A percentile compares a stretch with the other conserved stretches of the same genome.
These are phyloP conservation scores for Termitomyces sp. DNA, from an alignment of 768 basidiomycete species.

Conservation along the genomic window DNA sequence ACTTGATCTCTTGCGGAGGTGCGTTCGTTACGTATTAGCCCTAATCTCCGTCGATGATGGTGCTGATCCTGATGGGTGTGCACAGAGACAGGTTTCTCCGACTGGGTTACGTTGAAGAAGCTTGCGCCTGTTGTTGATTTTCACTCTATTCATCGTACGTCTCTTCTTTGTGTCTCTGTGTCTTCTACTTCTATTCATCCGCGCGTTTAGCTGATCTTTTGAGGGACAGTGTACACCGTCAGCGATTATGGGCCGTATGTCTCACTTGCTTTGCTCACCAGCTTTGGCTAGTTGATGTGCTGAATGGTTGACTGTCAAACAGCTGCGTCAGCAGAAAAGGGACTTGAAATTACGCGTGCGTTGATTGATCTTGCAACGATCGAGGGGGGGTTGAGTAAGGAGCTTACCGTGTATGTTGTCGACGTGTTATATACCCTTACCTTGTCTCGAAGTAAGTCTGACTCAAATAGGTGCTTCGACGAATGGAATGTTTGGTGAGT, in stretches of 20 bases:
- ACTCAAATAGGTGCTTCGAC: constrained; percentile 36
- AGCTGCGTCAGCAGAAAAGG: constrained; percentile 49
- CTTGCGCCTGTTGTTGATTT: constrained; percentile 43
- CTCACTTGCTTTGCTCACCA: not conserved
- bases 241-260: constrained; percentile 44
- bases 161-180: no score
- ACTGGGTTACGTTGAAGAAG: constrained; percentile 34
- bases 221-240: constrained; percentile 30
- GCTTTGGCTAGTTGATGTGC: not conserved
- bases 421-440: not conserved
- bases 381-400: constrained; percentile 28
- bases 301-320: not conserved
- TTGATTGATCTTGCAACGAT: constrained; percentile 48
- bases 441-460: not conserved
- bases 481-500: constrained; percentile 52
- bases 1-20: constrained; percentile 51
- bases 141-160: constrained; percentile 39
- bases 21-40: constrained; percentile 10
- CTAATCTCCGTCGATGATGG: not conserved
- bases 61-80: not conserved
- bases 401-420: constrained; percentile 27
- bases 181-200: not conserved
- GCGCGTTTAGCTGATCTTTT: not conserved
- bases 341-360: constrained; percentile 42
- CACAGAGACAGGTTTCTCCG: constrained; percentile 32